Conservation (phyloP, 2,329 filamentous ascomycete species). For the Alternaria sp. region DNA sequence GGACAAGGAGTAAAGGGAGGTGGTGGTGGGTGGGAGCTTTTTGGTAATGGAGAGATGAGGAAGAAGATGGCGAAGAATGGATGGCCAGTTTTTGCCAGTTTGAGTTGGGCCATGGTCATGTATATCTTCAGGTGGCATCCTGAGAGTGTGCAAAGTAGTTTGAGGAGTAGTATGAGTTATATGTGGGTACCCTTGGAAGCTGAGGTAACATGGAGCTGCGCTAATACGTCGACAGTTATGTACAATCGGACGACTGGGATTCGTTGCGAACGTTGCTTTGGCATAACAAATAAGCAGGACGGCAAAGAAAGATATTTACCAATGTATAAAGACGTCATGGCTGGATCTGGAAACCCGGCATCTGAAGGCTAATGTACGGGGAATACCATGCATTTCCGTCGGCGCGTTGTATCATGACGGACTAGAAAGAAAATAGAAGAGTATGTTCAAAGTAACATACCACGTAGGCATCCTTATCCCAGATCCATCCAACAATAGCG, state of each 20-base stretch:
- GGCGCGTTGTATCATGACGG: not conserved
- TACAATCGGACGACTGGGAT: constrained; percentile 89
- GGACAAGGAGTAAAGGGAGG: constrained; percentile 19
- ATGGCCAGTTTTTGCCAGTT: constrained; percentile 90
- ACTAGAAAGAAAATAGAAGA: not conserved
- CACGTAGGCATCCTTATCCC: not conserved
- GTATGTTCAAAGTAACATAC: not conserved
- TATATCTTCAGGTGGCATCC: constrained; percentile 93
- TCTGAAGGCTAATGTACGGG: not conserved
- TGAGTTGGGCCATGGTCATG: constrained; percentile 96
- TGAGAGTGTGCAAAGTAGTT: constrained; percentile 86
- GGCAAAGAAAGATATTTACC: not conserved
- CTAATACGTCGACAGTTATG: constrained; percentile 61
- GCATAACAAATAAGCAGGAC: constrained; percentile 71
- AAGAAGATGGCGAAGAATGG: constrained; percentile 65
- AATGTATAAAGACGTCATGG: not conserved
- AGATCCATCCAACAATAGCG: not conserved
- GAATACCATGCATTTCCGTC: not conserved
- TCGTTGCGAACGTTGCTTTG: constrained; percentile 82
- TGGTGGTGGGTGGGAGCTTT: constrained; percentile 52
- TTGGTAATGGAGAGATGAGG: constrained; percentile 49
- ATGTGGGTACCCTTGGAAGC: constrained; percentile 69
- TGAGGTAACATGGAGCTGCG: not conserved
- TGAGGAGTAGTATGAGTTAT: constrained; percentile 96
- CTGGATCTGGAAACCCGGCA: not conserved